phyloP scores from a whole-genome alignment of 768 basidiomycete species.

The Lactifluus echinatus region DNA sequence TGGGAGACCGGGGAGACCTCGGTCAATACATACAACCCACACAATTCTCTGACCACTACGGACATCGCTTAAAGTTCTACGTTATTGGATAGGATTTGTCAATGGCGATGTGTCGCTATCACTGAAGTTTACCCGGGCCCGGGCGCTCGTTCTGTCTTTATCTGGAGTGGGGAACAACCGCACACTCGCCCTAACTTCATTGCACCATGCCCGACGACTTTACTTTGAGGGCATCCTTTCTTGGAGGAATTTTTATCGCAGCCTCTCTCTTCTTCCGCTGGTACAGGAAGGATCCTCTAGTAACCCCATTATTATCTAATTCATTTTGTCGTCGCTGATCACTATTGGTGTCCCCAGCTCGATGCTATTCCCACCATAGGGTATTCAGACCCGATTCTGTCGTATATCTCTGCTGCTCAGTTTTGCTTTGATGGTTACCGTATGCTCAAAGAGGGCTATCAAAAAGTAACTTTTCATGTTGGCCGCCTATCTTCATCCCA shows the following conservation, averaged over 20 bases:
- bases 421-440: neutral
- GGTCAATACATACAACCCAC: too few relatives aligned
- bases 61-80: too few relatives aligned
- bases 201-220: constrained; percentile 1
- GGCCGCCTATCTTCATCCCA: neutral
- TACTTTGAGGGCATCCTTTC: neutral
- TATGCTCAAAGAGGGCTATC: constrained; percentile 1
- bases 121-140: too few relatives aligned
- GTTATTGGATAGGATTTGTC: too few relatives aligned
- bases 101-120: too few relatives aligned
- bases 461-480: constrained; percentile 29
- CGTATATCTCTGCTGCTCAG: constrained; percentile 18
- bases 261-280: neutral
- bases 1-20: too few relatives aligned
- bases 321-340: neutral
- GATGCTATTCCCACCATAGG: constrained; percentile 27
- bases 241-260: neutral
- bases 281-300: neutral
- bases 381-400: constrained; percentile 23
- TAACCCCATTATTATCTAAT: neutral
- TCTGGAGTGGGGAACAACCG: too few relatives aligned
- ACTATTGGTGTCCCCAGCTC: constrained; percentile 2
- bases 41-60: too few relatives aligned
- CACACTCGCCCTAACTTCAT: neutral
- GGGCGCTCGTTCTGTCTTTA: too few relatives aligned